phyloP scores from a whole-genome alignment of 768 basidiomycete genomes.

The Boletellus emodensis region DNA sequence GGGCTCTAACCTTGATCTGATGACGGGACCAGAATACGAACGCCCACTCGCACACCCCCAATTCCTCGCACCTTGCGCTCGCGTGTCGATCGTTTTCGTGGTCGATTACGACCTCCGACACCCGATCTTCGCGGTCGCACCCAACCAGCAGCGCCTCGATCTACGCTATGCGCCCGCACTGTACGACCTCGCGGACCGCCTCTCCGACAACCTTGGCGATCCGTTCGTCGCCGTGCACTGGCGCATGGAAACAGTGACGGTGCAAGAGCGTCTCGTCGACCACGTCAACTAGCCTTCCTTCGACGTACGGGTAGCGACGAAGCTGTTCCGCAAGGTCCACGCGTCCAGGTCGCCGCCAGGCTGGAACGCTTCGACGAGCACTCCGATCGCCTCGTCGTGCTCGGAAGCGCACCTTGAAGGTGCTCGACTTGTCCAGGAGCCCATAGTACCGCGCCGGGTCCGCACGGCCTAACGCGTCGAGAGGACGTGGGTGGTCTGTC shows the following conservation, averaged over 20 bases:
- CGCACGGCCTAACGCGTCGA: neutral
- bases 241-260: conserved; percentile 50
- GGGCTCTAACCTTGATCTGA: conserved; percentile 2
- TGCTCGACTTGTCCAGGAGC: conserved; percentile 39
- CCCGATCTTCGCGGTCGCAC: conserved; percentile 34
- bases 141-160: neutral
- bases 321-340: conserved; percentile 41
- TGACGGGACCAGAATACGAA: conserved; percentile 11
- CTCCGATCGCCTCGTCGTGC: conserved; percentile 44
- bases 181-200: conserved; percentile 35
- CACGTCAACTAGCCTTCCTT: conserved; percentile 10
- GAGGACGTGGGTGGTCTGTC: conserved; percentile 45
- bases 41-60: conserved; percentile 13
- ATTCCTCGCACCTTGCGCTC: conserved; percentile 18
- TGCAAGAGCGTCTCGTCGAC: conserved; percentile 21
- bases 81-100: conserved; percentile 41
- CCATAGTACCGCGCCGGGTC: neutral
- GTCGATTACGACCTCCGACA: conserved; percentile 52
- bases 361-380: conserved; percentile 43
- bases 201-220: conserved; percentile 30
- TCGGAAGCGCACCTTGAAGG: conserved; percentile 41
- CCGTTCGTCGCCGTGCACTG: conserved; percentile 54
- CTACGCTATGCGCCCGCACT: conserved; percentile 46
- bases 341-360: conserved; percentile 35
- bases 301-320: conserved; percentile 20